These are phyloP conservation scores for Parietaria judaica DNA, from an alignment of 306 rosid genomes.

Conservation along the genomic window DNA sequence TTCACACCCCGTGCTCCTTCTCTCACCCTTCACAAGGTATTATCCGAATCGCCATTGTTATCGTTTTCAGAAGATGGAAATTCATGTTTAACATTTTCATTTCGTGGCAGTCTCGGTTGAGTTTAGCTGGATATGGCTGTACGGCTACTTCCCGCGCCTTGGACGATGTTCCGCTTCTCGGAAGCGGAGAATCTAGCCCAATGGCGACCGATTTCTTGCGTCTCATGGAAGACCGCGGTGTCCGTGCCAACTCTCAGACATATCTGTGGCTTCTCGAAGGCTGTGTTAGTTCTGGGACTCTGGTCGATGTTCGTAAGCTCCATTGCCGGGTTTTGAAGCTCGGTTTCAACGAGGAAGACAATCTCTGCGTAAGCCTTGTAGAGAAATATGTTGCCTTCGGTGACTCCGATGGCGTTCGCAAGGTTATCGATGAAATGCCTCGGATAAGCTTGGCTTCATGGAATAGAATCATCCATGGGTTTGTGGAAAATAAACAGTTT, in stretches of 20 bases:
- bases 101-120: slow-evolving; percentile 30
- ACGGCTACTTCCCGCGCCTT: slow-evolving; percentile 27
- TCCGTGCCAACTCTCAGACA: slow-evolving; percentile 66
- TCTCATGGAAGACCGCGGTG: slow-evolving; percentile 53
- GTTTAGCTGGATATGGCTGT: slow-evolving; percentile 32
- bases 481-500: slow-evolving; percentile 28
- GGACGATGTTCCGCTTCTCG: slow-evolving; percentile 21
- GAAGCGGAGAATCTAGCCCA: slow-evolving; percentile 20
- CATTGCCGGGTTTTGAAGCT: slow-evolving; percentile 59
- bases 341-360: slow-evolving; percentile 43
- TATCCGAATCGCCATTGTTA: no score
- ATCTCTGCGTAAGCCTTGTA: slow-evolving; percentile 37
- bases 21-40: no score
- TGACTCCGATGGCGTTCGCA: slow-evolving; percentile 36
- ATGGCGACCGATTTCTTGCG: slow-evolving; percentile 42
- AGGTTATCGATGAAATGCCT: slow-evolving; percentile 52
- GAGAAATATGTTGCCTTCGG: slow-evolving; percentile 39
- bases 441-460: slow-evolving; percentile 39
- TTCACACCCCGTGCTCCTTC: no score
- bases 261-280: slow-evolving; percentile 66
- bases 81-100: no score
- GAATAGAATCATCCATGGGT: slow-evolving; percentile 49
- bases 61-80: no score
- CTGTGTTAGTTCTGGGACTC: slow-evolving; percentile 40
- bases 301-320: slow-evolving; percentile 44